Evolutionary conservation across 768 basidiomycete genomes (phyloP).

Genomic region (Mycena galericulata): DNA sequence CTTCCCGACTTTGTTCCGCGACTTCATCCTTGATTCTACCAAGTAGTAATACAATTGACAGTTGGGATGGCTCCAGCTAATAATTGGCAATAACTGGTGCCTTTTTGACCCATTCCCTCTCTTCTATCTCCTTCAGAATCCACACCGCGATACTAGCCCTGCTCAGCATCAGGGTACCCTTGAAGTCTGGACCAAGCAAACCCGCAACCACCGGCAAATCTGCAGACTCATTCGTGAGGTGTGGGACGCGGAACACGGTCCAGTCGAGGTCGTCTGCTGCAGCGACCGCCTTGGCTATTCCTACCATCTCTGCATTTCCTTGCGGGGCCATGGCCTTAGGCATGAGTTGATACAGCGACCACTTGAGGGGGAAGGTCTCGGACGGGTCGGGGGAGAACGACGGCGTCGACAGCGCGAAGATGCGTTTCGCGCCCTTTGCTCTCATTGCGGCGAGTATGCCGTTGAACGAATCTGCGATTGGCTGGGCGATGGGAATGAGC

Average conservation of each 20-base stretch:
- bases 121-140: slow-evolving; percentile 24
- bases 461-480: slow-evolving; percentile 16
- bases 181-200: slow-evolving; percentile 9
- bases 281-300: slow-evolving; percentile 16
- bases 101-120: slow-evolving; percentile 19
- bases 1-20: slow-evolving; percentile 32
- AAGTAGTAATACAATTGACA: neutral
- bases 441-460: slow-evolving; percentile 19
- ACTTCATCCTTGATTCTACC: slow-evolving; percentile 36
- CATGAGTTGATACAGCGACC: neutral
- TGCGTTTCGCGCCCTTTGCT: slow-evolving; percentile 23
- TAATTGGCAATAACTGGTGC: slow-evolving; percentile 17
- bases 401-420: slow-evolving; percentile 23
- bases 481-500: slow-evolving; percentile 1
- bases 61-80: neutral
- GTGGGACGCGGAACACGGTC: slow-evolving; percentile 25
- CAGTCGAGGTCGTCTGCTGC: slow-evolving; percentile 21
- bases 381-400: slow-evolving; percentile 21
- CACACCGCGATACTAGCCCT: slow-evolving; percentile 18
- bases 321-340: slow-evolving; percentile 8
- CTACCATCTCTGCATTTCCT: slow-evolving; percentile 27
- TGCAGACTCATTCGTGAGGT: slow-evolving; percentile 8
- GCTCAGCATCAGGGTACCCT: slow-evolving; percentile 1
- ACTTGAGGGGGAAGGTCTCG: neutral
- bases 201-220: slow-evolving; percentile 18